These are phyloP conservation scores for Baorangia bicolor DNA, from an alignment of 768 basidiomycete genomes.

Conservation along the genomic window DNA sequence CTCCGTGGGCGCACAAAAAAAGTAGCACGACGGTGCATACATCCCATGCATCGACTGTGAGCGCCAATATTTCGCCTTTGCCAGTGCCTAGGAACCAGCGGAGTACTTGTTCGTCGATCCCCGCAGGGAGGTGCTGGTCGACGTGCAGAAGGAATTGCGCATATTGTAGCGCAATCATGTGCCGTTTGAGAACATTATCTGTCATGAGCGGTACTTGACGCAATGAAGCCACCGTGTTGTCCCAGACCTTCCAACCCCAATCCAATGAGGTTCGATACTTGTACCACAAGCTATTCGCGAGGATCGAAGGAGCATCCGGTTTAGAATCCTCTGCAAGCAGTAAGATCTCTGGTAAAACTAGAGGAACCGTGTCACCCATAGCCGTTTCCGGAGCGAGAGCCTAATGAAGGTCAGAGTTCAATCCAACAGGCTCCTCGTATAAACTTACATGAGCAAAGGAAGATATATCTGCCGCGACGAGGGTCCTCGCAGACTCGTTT, in stretches of 20 bases:
- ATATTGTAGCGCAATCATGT: conserved; percentile 61
- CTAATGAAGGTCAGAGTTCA: conserved; percentile 20
- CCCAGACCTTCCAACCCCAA: conserved; percentile 86
- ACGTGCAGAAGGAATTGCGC: conserved; percentile 69
- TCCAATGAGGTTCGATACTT: conserved; percentile 70
- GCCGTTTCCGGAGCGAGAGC: conserved; percentile 42
- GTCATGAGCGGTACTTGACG: conserved; percentile 64
- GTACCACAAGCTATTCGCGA: conserved; percentile 81
- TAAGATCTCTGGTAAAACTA: conserved; percentile 59
- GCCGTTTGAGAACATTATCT: conserved; percentile 44
- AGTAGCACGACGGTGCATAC: conserved; percentile 61
- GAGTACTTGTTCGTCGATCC: conserved; percentile 68
- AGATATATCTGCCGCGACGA: conserved; percentile 57
- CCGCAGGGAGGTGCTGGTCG: conserved; percentile 72
- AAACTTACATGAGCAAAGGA: conserved; percentile 58
- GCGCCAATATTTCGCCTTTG: conserved; percentile 56
- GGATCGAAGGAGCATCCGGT: conserved; percentile 60
- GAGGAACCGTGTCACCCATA: conserved; percentile 35
- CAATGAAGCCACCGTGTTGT: conserved; percentile 73
- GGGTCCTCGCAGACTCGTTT: conserved; percentile 52
- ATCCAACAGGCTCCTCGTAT: not conserved
- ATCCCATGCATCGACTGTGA: conserved; percentile 65
- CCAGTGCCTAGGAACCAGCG: conserved; percentile 74
- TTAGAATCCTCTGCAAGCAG: conserved; percentile 59
- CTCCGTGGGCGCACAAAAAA: conserved; percentile 63